These are phyloP conservation scores for Suillus fuscotomentosus DNA, from an alignment of 768 basidiomycete species.

Conservation along the genomic window DNA sequence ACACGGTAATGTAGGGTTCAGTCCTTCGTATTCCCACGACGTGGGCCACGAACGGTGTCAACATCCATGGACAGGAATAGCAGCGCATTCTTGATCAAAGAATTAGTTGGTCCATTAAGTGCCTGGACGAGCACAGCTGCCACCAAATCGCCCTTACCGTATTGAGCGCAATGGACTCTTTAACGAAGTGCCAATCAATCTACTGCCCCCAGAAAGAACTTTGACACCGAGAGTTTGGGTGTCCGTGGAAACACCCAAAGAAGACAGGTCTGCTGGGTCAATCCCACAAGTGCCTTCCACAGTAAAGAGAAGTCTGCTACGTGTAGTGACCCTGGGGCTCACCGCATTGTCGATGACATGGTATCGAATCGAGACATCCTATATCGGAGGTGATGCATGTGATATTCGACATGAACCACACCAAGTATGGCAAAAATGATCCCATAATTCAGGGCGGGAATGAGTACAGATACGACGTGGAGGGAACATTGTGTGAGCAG, in stretches of 20 bases:
- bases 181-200: too few species aligned
- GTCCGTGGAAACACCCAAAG: background rate
- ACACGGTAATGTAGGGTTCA: too few species aligned
- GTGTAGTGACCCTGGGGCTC: background rate
- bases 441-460: background rate
- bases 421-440: background rate
- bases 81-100: too few species aligned
- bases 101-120: too few species aligned
- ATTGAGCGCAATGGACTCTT: too few species aligned
- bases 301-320: background rate
- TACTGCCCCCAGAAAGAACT: too few species aligned
- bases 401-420: background rate
- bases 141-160: too few species aligned
- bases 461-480: background rate
- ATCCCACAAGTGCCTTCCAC: background rate
- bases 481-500: background rate
- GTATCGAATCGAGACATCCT: constrained; percentile 17
- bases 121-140: too few species aligned
- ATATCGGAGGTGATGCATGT: background rate
- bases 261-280: background rate
- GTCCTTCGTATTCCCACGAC: too few species aligned
- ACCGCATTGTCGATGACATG: background rate
- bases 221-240: too few species aligned
- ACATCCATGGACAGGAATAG: too few species aligned
- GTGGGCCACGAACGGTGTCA: too few species aligned